Conservation (phyloP, 2,329 filamentous ascomycete genomes). For the Exophiala sp. region DNA sequence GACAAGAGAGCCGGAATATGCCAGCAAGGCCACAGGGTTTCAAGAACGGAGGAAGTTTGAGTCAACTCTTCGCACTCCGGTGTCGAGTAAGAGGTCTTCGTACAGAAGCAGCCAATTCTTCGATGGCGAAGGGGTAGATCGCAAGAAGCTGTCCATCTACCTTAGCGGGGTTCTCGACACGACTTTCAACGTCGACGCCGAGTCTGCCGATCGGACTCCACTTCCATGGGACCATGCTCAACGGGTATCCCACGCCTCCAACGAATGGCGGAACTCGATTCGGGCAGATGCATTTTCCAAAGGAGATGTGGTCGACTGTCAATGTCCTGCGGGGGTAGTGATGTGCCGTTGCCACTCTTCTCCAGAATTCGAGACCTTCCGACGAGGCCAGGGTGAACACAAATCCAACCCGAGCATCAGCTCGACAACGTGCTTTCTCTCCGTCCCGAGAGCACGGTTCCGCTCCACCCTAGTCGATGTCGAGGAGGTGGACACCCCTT, state of each 20-base stretch:
- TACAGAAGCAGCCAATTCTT: constrained; percentile 14
- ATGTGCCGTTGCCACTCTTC: constrained; percentile 15
- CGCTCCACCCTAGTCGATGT: constrained; percentile 11
- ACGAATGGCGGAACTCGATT: background rate
- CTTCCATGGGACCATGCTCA: background rate
- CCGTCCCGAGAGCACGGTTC: constrained; percentile 16
- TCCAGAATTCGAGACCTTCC: constrained; percentile 16
- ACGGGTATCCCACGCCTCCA: background rate
- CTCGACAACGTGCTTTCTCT: constrained; percentile 17
- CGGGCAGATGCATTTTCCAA: background rate
- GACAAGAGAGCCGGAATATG: too few relatives aligned
- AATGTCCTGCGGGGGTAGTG: constrained; percentile 10
- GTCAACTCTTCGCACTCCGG: background rate
- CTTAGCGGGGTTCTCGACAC: constrained; percentile 14
- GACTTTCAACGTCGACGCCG: constrained; percentile 9
- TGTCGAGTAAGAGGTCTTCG: constrained; percentile 1
- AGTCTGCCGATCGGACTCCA: background rate
- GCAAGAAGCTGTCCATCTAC: constrained; percentile 17
- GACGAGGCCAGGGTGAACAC: constrained; percentile 8
- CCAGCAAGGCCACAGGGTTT: too few relatives aligned
- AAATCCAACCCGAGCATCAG: constrained; percentile 17
- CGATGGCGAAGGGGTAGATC: constrained; percentile 9
- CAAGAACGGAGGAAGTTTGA: background rate
- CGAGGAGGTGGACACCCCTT: constrained; percentile 8
- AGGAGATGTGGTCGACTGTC: background rate